Evolutionary conservation across 2,329 filamentous ascomycete species (phyloP), one percentile per base, ranked within the genome.

Genomic region (Fusarium poae): DNA sequence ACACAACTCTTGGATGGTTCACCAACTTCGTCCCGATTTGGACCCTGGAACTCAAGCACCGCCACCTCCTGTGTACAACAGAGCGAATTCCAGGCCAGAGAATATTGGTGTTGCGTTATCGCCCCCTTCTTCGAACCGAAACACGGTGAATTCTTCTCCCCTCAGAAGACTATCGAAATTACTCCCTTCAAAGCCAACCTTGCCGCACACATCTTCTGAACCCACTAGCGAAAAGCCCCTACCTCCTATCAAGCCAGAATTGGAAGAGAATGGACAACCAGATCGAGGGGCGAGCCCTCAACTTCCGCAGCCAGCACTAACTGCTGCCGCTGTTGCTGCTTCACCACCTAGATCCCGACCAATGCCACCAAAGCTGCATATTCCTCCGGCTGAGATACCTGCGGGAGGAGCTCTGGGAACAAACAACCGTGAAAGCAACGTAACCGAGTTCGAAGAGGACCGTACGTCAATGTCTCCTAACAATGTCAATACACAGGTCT

Each of bases 401-500:
- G 37, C 50, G n/a, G 40, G 50, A 43, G 46, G 40, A 32, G 40
- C 44, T 27, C 52, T 49, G 20, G 52, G 53, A 16, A 52, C 42
- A 15, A 53, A 67, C 37, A 73, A 76, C 12, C 78, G 78, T 23
- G 80, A 83, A 57, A 83, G 85, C 75, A 78, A 82, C 58, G 77
- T 85, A 65, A 83, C 85, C 11, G 81, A 88, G 75, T 84, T 87
- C 60, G 84, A 87, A 63, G 82, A 87, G 76, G 82, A 84, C 62
- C 77, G 77, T 59, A 49, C 78, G 70, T 77, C 81, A 44, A 45
- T 72, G 46, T 77, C 79, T 5, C 74, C 73, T 25, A 79, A 50
- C 71, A 81, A 67, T 43, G 23, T 10, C n/a, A 79, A 48, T 71
- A 81, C 68, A 15, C 80, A 83, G 57, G 81, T 86, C 45, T 87